phyloP scores from a whole-genome alignment of 2,329 filamentous ascomycete species.

The Helicocarpus griseus region DNA sequence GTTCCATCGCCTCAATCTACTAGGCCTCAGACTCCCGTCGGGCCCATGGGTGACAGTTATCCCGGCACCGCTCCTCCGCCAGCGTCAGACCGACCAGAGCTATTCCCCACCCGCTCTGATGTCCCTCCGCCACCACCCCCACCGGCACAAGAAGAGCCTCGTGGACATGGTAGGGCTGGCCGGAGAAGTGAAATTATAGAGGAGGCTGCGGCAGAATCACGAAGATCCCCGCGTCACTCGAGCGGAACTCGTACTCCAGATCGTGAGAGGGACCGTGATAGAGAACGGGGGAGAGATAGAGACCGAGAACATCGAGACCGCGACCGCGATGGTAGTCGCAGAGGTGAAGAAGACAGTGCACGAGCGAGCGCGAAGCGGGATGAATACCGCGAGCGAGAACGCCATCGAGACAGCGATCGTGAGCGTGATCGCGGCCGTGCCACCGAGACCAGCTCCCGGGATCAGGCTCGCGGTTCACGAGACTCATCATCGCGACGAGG shows the following conservation, averaged over 20 bases:
- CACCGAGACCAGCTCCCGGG: slow-evolving; percentile 1
- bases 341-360: slow-evolving; percentile 20
- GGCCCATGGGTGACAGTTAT: slow-evolving; percentile 8
- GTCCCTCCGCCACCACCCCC: slow-evolving; percentile 15
- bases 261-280: slow-evolving; percentile 12
- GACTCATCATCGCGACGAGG: slow-evolving; percentile 8
- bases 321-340: slow-evolving; percentile 20
- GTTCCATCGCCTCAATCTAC: slow-evolving; percentile 23
- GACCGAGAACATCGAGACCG: slow-evolving; percentile 18
- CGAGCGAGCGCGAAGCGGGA: slow-evolving; percentile 24
- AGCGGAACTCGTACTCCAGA: slow-evolving; percentile 16
- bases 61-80: slow-evolving; percentile 16
- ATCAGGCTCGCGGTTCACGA: slow-evolving; percentile 6
- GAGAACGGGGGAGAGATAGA: slow-evolving; percentile 17
- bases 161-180: slow-evolving; percentile 18
- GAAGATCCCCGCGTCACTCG: slow-evolving; percentile 22
- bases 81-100: slow-evolving; percentile 22
- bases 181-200: slow-evolving; percentile 27
- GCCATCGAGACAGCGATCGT: slow-evolving; percentile 12
- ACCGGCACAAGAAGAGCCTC: slow-evolving; percentile 20
- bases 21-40: slow-evolving; percentile 23
- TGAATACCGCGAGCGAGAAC: slow-evolving; percentile 28
- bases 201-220: slow-evolving; percentile 24
- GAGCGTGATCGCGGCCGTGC: slow-evolving; percentile 16
- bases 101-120: slow-evolving; percentile 22